phyloP scores from a whole-genome alignment of 768 basidiomycete genomes.

The Lactarius hengduanensis region DNA sequence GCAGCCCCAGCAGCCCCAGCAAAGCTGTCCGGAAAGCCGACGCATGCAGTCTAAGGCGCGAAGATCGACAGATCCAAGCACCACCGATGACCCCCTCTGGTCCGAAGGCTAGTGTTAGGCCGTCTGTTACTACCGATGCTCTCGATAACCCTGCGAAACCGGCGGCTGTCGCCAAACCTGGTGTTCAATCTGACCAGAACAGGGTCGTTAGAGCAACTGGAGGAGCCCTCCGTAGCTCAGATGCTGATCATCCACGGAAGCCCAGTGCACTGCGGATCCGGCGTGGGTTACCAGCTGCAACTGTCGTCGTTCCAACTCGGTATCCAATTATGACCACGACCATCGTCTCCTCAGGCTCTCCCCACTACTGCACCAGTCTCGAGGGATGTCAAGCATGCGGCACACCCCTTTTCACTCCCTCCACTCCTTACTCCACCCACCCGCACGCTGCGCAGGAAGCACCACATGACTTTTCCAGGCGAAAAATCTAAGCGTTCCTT shows the following conservation, averaged over 20 bases:
- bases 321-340: conserved; percentile 2
- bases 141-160: not conserved
- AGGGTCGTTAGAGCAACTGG: conserved; percentile 8
- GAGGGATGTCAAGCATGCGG: not conserved
- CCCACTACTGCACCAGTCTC: not conserved
- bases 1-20: conserved; percentile 20
- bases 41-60: not conserved
- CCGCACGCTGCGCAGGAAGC: conserved; percentile 24
- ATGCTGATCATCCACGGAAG: conserved; percentile 2
- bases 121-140: not conserved
- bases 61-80: not conserved
- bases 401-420: conserved; percentile 20
- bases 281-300: conserved; percentile 18
- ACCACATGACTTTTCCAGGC: conserved; percentile 24
- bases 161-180: not conserved
- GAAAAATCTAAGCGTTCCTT: conserved; percentile 25
- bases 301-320: conserved; percentile 6
- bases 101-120: not conserved
- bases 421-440: conserved; percentile 15
- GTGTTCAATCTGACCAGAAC: not conserved
- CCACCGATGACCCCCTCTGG: no score
- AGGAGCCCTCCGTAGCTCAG: not conserved
- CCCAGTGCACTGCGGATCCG: conserved; percentile 7
- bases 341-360: not conserved
- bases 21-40: not conserved